Conservation (phyloP, 192 early-diverging fungal genomes). For the Podila verticillata region DNA sequence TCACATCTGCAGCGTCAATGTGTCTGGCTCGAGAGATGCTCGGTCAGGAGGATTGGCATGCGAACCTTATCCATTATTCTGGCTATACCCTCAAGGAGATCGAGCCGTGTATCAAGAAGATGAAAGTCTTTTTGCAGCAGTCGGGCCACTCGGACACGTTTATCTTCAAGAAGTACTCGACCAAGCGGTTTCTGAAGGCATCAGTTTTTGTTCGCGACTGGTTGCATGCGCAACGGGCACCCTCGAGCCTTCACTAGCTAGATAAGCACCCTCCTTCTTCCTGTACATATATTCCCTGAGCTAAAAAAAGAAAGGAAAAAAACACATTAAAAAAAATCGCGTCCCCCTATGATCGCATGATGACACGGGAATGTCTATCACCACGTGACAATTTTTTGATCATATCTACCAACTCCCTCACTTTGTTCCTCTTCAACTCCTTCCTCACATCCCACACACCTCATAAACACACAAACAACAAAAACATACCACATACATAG, state of each 20-base stretch:
- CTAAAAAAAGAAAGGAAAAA: too few relatives aligned
- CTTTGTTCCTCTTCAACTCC: not conserved
- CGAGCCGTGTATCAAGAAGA: constrained; percentile 66
- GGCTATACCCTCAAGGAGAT: constrained; percentile 82
- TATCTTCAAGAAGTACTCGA: constrained; percentile 88
- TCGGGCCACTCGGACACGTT: constrained; percentile 64
- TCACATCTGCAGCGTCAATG: constrained; percentile 79
- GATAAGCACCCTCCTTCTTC: not conserved
- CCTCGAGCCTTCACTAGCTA: not conserved
- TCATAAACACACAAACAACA: not conserved
- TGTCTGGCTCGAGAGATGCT: constrained; percentile 89
- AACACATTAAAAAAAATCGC: not conserved
- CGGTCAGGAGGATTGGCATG: constrained; percentile 71
- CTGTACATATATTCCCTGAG: not conserved
- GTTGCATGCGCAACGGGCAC: constrained; percentile 53
- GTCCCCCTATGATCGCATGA: too few relatives aligned
- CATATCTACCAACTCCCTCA: too few relatives aligned
- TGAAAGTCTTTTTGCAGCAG: constrained; percentile 74
- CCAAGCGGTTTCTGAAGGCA: constrained; percentile 82
- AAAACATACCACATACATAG: not conserved
- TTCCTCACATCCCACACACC: not conserved
- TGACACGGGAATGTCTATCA: too few relatives aligned
- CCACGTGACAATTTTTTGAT: too few relatives aligned
- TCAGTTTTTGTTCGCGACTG: constrained; percentile 86
- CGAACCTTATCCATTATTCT: constrained; percentile 79